These are phyloP conservation scores for Dioszegia crocea DNA, from an alignment of 768 basidiomycete species.

Conservation along the genomic window DNA sequence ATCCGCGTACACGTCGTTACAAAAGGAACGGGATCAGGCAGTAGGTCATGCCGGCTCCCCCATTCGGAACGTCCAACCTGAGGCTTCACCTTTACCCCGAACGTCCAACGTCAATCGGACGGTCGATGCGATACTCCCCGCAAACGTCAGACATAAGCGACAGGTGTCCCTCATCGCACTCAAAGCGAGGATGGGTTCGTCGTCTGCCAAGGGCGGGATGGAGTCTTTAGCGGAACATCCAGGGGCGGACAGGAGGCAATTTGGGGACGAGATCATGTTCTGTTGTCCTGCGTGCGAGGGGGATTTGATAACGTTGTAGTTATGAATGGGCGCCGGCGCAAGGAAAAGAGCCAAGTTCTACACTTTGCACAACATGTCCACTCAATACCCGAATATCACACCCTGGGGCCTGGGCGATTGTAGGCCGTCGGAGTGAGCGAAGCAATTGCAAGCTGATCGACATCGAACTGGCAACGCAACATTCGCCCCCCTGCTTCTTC, in stretches of 20 bases:
- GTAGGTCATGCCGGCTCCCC: neutral
- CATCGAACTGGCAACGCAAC: too few species aligned
- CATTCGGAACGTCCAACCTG: neutral
- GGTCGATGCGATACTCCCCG: slow-evolving; percentile 41
- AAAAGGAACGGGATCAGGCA: slow-evolving; percentile 17
- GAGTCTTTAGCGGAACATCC: slow-evolving; percentile 3
- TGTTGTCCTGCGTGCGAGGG: slow-evolving; percentile 47
- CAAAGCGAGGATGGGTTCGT: slow-evolving; percentile 44
- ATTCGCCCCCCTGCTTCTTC: too few species aligned
- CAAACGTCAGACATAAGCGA: slow-evolving; percentile 44
- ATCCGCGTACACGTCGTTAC: slow-evolving; percentile 4
- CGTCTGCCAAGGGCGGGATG: slow-evolving; percentile 1
- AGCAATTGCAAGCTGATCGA: too few species aligned
- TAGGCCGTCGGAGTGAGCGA: too few species aligned
- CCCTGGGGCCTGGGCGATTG: too few species aligned
- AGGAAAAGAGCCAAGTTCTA: too few species aligned
- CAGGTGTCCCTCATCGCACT: slow-evolving; percentile 43
- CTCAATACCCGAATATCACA: too few species aligned
- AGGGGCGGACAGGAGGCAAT: slow-evolving; percentile 19
- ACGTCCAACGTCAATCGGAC: slow-evolving; percentile 7
- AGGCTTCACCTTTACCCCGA: neutral
- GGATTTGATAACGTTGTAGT: slow-evolving; percentile 42
- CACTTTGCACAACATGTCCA: too few species aligned
- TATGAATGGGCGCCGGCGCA: too few species aligned
- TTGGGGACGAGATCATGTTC: slow-evolving; percentile 47